These are phyloP conservation scores for Rhizopogon salebrosus DNA, from an alignment of 768 basidiomycete genomes.

Conservation along the genomic window DNA sequence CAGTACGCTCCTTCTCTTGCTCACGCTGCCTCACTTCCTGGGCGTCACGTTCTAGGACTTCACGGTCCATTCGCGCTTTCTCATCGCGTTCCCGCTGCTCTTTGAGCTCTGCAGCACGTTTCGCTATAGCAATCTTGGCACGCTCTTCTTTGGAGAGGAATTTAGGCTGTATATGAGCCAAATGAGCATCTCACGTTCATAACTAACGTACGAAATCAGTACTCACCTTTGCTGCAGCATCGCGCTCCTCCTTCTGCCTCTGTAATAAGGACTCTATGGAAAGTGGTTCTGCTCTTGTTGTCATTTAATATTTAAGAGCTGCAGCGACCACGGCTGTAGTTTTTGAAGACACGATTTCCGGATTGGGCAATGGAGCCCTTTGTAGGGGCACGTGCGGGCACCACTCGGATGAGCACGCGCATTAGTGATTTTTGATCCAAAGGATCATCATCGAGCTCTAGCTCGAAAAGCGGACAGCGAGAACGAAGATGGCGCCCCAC, in stretches of 20 bases:
- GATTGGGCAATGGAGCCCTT: background rate
- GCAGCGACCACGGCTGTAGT: constrained; percentile 2
- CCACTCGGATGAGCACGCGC: constrained; percentile 14
- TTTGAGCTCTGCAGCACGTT: constrained; percentile 78
- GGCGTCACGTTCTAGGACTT: constrained; percentile 70
- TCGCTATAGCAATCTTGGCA: constrained; percentile 81
- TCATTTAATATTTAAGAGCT: constrained; percentile 35
- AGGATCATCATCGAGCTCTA: background rate
- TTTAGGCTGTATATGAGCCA: constrained; percentile 58
- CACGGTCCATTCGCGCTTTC: constrained; percentile 52
- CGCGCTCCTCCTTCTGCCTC: constrained; percentile 85
- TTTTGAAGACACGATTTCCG: constrained; percentile 4
- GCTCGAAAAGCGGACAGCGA: background rate
- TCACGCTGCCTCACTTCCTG: constrained; percentile 57
- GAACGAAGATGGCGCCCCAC: background rate
- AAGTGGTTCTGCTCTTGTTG: constrained; percentile 58
- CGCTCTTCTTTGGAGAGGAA: constrained; percentile 93
- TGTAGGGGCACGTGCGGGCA: constrained; percentile 8
- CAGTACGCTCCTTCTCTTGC: constrained; percentile 28
- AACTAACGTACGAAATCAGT: background rate
- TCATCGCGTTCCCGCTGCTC: constrained; percentile 68
- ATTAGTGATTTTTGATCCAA: constrained; percentile 13
- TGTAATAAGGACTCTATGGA: constrained; percentile 86
- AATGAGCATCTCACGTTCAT: background rate
- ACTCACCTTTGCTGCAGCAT: constrained; percentile 81